A percentile compares a stretch with the other conserved stretches of the same genome.
phyloP scores from a whole-genome alignment of 768 basidiomycete species.

The Lactifluus echinatus region DNA sequence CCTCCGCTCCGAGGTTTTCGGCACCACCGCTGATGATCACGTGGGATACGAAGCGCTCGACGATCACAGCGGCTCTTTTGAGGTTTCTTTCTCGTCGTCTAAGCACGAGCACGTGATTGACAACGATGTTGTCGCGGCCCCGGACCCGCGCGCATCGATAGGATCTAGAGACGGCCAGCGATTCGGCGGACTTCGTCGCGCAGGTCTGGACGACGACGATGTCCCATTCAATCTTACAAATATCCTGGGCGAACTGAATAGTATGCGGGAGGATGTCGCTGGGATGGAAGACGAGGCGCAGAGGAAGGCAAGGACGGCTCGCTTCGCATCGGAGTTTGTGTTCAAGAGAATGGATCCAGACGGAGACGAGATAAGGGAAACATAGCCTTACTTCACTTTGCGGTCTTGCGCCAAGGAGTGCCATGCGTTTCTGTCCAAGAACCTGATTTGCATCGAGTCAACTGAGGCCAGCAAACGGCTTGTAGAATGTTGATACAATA shows the following conservation, averaged over 20 bases:
- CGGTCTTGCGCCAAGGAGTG: not conserved
- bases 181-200: not conserved
- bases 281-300: constrained; percentile 16
- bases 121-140: not conserved
- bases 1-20: constrained; percentile 46
- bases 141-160: not conserved
- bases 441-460: not conserved
- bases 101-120: not conserved
- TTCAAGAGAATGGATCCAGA: constrained; percentile 12
- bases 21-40: constrained; percentile 32
- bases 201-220: not conserved
- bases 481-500: not conserved
- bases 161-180: not conserved
- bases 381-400: not conserved
- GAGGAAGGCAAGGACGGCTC: constrained; percentile 15
- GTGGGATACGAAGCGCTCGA: constrained; percentile 19
- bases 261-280: constrained; percentile 15
- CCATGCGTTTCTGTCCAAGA: not conserved
- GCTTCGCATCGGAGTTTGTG: constrained; percentile 20
- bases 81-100: not conserved
- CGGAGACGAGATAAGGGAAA: constrained; percentile 1
- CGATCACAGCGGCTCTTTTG: constrained; percentile 1
- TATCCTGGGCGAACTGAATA: constrained; percentile 10
- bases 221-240: constrained; percentile 14
- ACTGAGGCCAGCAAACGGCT: not conserved